phyloP scores from a whole-genome alignment of 257 asterid species.

The Solanum arcanum region DNA sequence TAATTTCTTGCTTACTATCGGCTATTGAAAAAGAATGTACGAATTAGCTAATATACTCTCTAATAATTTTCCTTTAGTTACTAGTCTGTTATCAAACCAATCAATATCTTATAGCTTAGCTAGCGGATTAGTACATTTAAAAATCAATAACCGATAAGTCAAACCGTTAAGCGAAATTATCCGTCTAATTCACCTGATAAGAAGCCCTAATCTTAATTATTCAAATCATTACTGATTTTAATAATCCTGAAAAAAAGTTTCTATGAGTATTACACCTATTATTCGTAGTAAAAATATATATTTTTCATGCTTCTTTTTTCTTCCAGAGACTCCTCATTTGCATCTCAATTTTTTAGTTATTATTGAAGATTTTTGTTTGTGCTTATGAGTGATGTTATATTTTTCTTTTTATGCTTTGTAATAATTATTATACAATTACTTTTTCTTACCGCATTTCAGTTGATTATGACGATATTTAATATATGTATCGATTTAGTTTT shows the following conservation, averaged over 20 bases:
- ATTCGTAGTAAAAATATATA: background rate
- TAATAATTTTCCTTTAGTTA: background rate
- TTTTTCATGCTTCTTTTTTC: background rate
- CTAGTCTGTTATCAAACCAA: background rate
- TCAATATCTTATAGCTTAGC: background rate
- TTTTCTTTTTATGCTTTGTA: background rate
- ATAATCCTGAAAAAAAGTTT: too few relatives aligned
- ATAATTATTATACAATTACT: too few relatives aligned
- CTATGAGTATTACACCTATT: background rate
- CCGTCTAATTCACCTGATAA: too few relatives aligned
- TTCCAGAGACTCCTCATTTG: background rate
- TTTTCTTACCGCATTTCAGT: background rate
- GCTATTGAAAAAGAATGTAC: background rate
- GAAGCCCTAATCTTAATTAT: background rate
- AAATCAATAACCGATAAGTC: background rate
- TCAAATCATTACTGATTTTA: background rate
- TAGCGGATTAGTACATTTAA: background rate
- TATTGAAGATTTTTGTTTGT: background rate
- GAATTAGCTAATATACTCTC: background rate
- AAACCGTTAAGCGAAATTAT: background rate
- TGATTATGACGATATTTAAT: background rate
- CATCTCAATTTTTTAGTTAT: background rate
- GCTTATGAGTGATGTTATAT: background rate
- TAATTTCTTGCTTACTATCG: background rate
- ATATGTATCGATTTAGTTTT: background rate